phyloP scores from a whole-genome alignment of 176 grass and related monocot genomes.

The Musa acuminata region DNA sequence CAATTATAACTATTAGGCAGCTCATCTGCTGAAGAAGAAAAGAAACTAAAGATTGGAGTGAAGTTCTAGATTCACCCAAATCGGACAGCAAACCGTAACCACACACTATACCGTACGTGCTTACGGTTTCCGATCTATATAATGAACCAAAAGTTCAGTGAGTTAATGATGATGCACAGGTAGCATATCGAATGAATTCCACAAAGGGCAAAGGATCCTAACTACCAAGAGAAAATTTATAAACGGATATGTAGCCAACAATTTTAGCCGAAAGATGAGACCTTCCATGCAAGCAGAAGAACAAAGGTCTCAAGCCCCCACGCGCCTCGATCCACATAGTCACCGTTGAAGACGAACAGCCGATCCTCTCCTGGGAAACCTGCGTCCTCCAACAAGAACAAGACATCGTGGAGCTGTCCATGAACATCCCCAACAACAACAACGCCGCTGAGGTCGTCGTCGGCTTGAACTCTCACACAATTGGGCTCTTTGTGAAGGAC shows the following conservation, averaged over 20 bases:
- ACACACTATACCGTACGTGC: neutral
- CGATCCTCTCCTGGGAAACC: slow-evolving; percentile 74
- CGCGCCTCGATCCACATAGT: slow-evolving; percentile 89
- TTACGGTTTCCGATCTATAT: neutral
- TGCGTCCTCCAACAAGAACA: slow-evolving; percentile 77
- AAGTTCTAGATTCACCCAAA: neutral
- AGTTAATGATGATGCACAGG: neutral
- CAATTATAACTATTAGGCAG: neutral
- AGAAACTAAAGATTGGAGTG: neutral
- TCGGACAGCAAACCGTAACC: neutral
- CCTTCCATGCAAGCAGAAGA: slow-evolving; percentile 91
- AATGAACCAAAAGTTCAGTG: neutral
- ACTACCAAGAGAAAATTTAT: neutral
- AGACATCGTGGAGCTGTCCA: slow-evolving; percentile 91
- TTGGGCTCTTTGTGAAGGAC: slow-evolving; percentile 87
- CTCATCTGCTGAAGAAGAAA: too few relatives aligned
- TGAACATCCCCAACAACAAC: slow-evolving; percentile 93
- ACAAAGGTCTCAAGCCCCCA: slow-evolving; percentile 92
- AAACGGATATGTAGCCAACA: neutral
- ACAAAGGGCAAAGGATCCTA: neutral
- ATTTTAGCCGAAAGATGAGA: slow-evolving; percentile 18
- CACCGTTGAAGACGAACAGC: slow-evolving; percentile 89
- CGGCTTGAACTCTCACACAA: slow-evolving; percentile 50
- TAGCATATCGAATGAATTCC: neutral
- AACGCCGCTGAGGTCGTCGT: slow-evolving; percentile 29